Percentiles rank a stretch among this genome's conserved stretches.
Evolutionary conservation across 2,329 filamentous ascomycete species (phyloP).

Genomic region (Arachnopeziza araneosa): DNA sequence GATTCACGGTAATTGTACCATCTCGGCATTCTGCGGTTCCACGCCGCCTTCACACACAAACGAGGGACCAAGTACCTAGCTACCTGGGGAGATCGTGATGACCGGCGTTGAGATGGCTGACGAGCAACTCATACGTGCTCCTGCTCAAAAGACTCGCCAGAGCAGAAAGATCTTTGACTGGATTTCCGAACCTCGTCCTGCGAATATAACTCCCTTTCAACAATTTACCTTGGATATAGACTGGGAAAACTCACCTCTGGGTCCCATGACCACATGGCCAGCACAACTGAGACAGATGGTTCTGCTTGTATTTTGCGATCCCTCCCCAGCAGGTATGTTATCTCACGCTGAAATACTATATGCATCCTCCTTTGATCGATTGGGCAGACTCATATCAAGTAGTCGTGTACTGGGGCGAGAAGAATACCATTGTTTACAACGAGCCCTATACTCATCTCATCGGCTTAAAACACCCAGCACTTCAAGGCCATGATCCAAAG

Average conservation of each 20-base stretch:
- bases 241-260: slow-evolving; percentile 37
- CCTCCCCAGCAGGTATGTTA: slow-evolving; percentile 24
- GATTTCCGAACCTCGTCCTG: slow-evolving; percentile 14
- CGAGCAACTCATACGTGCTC: background rate
- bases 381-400: background rate
- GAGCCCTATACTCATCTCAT: slow-evolving; percentile 30
- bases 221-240: slow-evolving; percentile 32
- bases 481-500: slow-evolving; percentile 33
- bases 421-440: slow-evolving; percentile 32
- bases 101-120: too few species aligned
- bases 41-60: too few species aligned
- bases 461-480: slow-evolving; percentile 30
- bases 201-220: slow-evolving; percentile 19
- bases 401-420: slow-evolving; percentile 33
- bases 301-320: slow-evolving; percentile 32
- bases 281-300: slow-evolving; percentile 35
- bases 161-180: slow-evolving; percentile 17
- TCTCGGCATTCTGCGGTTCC: too few species aligned
- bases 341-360: background rate
- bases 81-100: too few species aligned
- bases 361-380: background rate
- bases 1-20: too few species aligned
- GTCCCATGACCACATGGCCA: slow-evolving; percentile 36
- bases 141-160: background rate
- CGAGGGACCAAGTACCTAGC: too few species aligned